Base-by-base conservation (phyloP, 129 eudicot species). In the Dittrichia graveolens region DNA sequence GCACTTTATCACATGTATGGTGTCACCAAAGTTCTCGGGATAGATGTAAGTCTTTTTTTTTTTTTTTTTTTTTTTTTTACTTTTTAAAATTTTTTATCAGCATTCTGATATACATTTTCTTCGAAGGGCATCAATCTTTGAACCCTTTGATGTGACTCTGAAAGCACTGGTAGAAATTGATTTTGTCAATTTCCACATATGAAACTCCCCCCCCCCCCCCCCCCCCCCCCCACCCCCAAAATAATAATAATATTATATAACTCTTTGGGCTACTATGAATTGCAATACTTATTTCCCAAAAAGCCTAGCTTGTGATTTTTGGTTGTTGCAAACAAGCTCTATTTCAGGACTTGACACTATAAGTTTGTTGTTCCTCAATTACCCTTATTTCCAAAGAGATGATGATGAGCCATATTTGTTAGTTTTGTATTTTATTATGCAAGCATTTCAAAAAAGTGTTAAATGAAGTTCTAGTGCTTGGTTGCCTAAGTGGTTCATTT, bases 1-100 rank as follows among this genome's bases (percentile, higher is more conserved):
- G 89, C 90, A 46, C 86, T 92, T 38, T 89, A 85, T 81, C 81
- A 85, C 79, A 92, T 92, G 98, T 92, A 92, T 72, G 96, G 96
- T 8, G 96, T 89, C 78, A 82, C 75, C 83, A 87, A 56, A 78
- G 95, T 92, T 82, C 85, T 87, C 40, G 98, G 98, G 62, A 92
- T 92, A 38, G 95, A 87, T 75, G 98, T 92, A 75, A 92, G 98
- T 72, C 10, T 34, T 49, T 44, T 45, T 53, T 15, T 41, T 43
- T 46, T 8, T 43, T 9, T 56, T 50, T 12, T 58, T 15, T 8
- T 35, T 4, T 34, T 60, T 61, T n/a, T n/a, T n/a, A n/a, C n/a
- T n/a, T n/a, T n/a, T n/a, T n/a, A n/a, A 24, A 24, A 24, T 0
- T 24, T 6, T 13, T 15, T 39, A 38, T 61, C 44, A 11, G 18